A percentile compares a stretch with the other conserved stretches of the same genome.
phyloP scores from a whole-genome alignment of 768 basidiomycete genomes.

The Mycena indigotica region DNA sequence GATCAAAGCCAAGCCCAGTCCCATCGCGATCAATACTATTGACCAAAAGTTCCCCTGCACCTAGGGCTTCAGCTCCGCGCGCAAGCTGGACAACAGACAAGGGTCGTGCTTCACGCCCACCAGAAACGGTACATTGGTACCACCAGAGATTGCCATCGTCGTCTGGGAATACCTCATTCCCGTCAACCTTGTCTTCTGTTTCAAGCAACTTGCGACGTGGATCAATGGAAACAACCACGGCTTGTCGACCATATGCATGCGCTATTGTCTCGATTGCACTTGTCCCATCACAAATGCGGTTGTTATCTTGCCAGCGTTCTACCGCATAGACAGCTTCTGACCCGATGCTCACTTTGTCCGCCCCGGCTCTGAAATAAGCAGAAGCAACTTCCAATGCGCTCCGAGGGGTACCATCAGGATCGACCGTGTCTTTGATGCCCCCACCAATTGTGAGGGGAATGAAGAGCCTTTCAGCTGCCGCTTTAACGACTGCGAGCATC shows the following conservation, averaged over 20 bases:
- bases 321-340: conserved; percentile 95
- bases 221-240: conserved; percentile 97
- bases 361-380: conserved; percentile 94
- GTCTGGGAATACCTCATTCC: conserved; percentile 62
- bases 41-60: conserved; percentile 92
- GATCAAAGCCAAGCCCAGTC: conserved; percentile 88
- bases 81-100: conserved; percentile 92
- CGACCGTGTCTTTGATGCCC: conserved; percentile 93
- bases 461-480: conserved; percentile 86
- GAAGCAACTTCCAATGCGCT: conserved; percentile 93
- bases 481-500: conserved; percentile 94
- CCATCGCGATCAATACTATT: conserved; percentile 98
- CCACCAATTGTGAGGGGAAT: conserved; percentile 99
- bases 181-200: conserved; percentile 58
- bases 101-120: conserved; percentile 81
- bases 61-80: conserved; percentile 83
- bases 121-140: conserved; percentile 98
- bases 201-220: conserved; percentile 86
- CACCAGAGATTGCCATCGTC: conserved; percentile 87
- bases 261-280: conserved; percentile 95
- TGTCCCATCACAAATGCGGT: conserved; percentile 57
- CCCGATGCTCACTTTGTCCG: conserved; percentile 98
- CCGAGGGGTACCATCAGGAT: conserved; percentile 90
- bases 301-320: conserved; percentile 66
- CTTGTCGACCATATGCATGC: conserved; percentile 87